Conservation (phyloP, 805 yeast species). For the Clavispora phyllophila region DNA sequence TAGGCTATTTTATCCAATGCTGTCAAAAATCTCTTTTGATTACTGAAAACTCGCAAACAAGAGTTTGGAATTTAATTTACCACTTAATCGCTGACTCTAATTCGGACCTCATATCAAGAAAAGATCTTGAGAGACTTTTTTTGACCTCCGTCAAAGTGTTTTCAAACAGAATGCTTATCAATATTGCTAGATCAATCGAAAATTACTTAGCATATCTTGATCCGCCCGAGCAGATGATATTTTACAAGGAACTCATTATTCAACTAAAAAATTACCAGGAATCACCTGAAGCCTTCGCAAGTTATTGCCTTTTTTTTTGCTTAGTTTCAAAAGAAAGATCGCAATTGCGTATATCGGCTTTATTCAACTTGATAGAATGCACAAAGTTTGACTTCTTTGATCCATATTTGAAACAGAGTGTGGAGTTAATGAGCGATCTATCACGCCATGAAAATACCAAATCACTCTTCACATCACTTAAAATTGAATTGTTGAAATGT, state of each 20-base stretch:
- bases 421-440: slow-evolving; percentile 18
- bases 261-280: slow-evolving; percentile 32
- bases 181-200: slow-evolving; percentile 14
- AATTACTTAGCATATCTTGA: slow-evolving; percentile 5
- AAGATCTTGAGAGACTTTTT: slow-evolving; percentile 18
- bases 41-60: slow-evolving; percentile 29
- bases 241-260: slow-evolving; percentile 26
- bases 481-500: slow-evolving; percentile 32
- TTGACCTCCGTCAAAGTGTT: slow-evolving; percentile 12
- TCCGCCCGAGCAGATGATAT: slow-evolving; percentile 14
- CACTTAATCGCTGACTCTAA: slow-evolving; percentile 17
- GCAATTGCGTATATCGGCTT: slow-evolving; percentile 26
- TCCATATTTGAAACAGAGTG: slow-evolving; percentile 24
- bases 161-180: slow-evolving; percentile 17
- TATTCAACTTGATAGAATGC: slow-evolving; percentile 41
- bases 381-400: slow-evolving; percentile 25
- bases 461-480: slow-evolving; percentile 25
- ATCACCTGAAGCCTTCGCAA: slow-evolving; percentile 33
- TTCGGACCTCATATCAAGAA: slow-evolving; percentile 6
- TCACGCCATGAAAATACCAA: slow-evolving; percentile 10
- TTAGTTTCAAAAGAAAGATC: slow-evolving; percentile 25
- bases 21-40: slow-evolving; percentile 36
- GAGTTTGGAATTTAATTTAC: slow-evolving; percentile 29
- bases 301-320: slow-evolving; percentile 34
- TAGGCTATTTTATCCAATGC: slow-evolving; percentile 39